Percentiles rank a stretch among this genome's conserved stretches.
Evolutionary conservation across 2,329 filamentous ascomycete species (phyloP).

Genomic region (Fusarium nisikadoi): DNA sequence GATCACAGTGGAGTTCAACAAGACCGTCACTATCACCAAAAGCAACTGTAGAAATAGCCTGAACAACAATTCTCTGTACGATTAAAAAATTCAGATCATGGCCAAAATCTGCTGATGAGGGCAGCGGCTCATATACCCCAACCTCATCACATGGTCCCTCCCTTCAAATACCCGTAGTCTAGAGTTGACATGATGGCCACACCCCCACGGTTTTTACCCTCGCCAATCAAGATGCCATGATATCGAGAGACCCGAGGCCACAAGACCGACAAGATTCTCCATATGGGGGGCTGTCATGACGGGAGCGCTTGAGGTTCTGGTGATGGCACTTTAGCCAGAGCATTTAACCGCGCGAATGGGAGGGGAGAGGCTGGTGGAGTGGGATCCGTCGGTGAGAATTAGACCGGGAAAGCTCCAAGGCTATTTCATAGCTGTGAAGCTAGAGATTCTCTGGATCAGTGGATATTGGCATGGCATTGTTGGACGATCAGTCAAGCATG

Average conservation of each 20-base stretch:
- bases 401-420: slow-evolving; percentile 12
- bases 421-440: slow-evolving; percentile 11
- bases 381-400: slow-evolving; percentile 31
- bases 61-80: slow-evolving; percentile 1
- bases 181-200: slow-evolving; percentile 1
- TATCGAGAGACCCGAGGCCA: slow-evolving; percentile 8
- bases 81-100: slow-evolving; percentile 14
- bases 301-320: slow-evolving; percentile 30
- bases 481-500: background rate
- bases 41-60: slow-evolving; percentile 12
- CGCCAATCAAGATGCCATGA: slow-evolving; percentile 32
- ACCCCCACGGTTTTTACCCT: slow-evolving; percentile 35
- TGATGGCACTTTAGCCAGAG: slow-evolving; percentile 13
- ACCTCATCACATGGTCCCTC: slow-evolving; percentile 26
- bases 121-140: slow-evolving; percentile 37
- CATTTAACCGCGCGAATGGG: slow-evolving; percentile 36
- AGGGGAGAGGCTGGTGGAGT: background rate
- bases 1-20: slow-evolving; percentile 31
- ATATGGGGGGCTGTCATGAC: slow-evolving; percentile 29
- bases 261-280: slow-evolving; percentile 13
- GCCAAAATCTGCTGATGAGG: slow-evolving; percentile 37
- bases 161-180: slow-evolving; percentile 4
- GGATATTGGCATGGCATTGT: background rate
- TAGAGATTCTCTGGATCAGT: background rate
- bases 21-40: background rate